Conservation (phyloP, 2,329 filamentous ascomycete genomes). For the Aspergillus pseudoviridinutans region DNA sequence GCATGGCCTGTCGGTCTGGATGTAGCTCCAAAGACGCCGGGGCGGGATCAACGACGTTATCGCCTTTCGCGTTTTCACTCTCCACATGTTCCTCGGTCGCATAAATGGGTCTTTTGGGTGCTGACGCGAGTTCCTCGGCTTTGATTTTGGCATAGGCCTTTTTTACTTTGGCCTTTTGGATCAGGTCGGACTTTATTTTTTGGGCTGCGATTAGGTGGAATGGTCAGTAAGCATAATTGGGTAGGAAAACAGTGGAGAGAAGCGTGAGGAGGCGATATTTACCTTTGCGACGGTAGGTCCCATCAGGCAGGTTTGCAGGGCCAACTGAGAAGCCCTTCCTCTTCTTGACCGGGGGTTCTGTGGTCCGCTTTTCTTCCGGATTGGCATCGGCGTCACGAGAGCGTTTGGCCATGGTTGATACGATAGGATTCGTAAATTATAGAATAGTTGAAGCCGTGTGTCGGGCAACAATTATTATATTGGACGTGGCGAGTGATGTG, state of each 20-base stretch:
- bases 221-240: background rate
- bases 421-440: background rate
- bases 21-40: slow-evolving; percentile 52
- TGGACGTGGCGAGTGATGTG: slow-evolving; percentile 3
- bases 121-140: slow-evolving; percentile 49
- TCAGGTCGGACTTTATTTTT: slow-evolving; percentile 84
- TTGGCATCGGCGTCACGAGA: slow-evolving; percentile 45
- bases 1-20: slow-evolving; percentile 57
- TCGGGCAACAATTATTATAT: slow-evolving; percentile 8
- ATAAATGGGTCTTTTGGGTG: slow-evolving; percentile 32
- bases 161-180: slow-evolving; percentile 89
- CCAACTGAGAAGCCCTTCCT: slow-evolving; percentile 79
- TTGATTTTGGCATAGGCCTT: slow-evolving; percentile 90
- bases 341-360: slow-evolving; percentile 43
- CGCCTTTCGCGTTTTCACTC: slow-evolving; percentile 12
- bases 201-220: slow-evolving; percentile 53
- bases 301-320: slow-evolving; percentile 85
- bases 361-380: slow-evolving; percentile 45
- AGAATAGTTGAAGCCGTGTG: slow-evolving; percentile 1
- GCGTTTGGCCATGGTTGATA: slow-evolving; percentile 56
- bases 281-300: slow-evolving; percentile 80
- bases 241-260: background rate
- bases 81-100: slow-evolving; percentile 25
- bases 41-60: slow-evolving; percentile 15
- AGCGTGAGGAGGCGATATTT: slow-evolving; percentile 2